Evolutionary conservation across 2,329 filamentous ascomycete species (phyloP).

Genomic region (Diaporthe velutina): DNA sequence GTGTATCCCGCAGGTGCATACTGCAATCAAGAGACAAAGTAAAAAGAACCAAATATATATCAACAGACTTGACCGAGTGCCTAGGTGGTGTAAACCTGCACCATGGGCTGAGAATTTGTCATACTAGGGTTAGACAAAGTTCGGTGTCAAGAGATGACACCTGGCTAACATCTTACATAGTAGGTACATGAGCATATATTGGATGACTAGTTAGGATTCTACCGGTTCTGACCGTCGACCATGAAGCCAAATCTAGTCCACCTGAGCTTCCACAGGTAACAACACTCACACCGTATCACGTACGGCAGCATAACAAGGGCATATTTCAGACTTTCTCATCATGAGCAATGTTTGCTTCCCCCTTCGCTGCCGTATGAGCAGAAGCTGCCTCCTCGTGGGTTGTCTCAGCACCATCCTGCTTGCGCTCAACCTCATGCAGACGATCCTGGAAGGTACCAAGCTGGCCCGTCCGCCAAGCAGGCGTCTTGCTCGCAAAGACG

Average conservation of each 20-base stretch:
- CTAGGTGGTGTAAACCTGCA: no score
- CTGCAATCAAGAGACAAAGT: no score
- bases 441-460: constrained; percentile 36
- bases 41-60: no score
- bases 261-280: neutral
- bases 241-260: neutral
- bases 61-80: no score
- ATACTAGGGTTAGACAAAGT: no score
- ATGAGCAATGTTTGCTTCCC: neutral
- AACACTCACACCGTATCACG: neutral
- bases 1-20: no score
- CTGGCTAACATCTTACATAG: neutral
- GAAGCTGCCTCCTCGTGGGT: constrained; percentile 27
- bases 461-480: constrained; percentile 35
- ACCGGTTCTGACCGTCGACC: neutral
- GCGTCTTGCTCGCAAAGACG: constrained; percentile 56
- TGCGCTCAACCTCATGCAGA: constrained; percentile 28
- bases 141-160: neutral
- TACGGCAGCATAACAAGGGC: neutral
- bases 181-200: neutral
- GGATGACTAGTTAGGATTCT: neutral
- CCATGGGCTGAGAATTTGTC: no score
- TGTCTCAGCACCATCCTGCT: constrained; percentile 20
- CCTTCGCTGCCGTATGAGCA: neutral
- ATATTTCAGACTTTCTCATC: constrained; percentile 25